phyloP scores from a whole-genome alignment of 257 asterid species.

The Solanum ossicruentum region DNA sequence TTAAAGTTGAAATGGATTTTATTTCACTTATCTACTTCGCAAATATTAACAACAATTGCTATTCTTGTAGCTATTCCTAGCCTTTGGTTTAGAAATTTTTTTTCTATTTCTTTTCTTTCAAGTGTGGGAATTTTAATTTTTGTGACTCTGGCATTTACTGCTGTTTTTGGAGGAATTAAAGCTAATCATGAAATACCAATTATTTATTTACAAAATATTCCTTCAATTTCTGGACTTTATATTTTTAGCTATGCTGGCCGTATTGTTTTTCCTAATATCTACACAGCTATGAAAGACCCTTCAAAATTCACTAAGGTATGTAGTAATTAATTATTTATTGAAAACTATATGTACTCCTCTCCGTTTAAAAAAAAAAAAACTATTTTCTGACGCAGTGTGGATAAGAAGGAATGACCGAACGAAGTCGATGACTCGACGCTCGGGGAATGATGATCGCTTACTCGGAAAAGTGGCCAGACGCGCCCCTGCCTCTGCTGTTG shows the following conservation, averaged over 20 bases:
- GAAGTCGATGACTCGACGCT: too few species aligned
- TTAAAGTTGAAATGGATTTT: constrained; percentile 13
- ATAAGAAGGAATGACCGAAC: too few species aligned
- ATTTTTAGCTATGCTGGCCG: constrained; percentile 58
- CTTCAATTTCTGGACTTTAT: constrained; percentile 51
- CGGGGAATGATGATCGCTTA: too few species aligned
- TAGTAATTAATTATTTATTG: not conserved
- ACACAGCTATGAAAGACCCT: constrained; percentile 62
- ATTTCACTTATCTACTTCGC: constrained; percentile 26
- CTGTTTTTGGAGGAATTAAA: constrained; percentile 34
- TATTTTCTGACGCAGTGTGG: too few species aligned
- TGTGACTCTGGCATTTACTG: constrained; percentile 21
- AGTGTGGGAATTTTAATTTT: constrained; percentile 43
- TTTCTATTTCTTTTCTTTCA: constrained; percentile 63
- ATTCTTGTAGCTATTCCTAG: too few species aligned
- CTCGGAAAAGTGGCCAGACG: too few species aligned
- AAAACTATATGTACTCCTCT: not conserved
- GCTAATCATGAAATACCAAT: constrained; percentile 26
- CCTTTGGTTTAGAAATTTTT: constrained; percentile 63
- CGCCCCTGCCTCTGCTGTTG: too few species aligned
- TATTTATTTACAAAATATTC: constrained; percentile 26
- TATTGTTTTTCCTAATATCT: constrained; percentile 58
- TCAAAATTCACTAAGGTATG: constrained; percentile 66
- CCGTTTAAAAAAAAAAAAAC: too few species aligned
- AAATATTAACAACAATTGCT: constrained; percentile 36